Percentiles rank a stretch among this genome's conserved stretches.
Conservation (phyloP, 495 filamentous ascomycete species). For the Podospora pseudopauciseta region DNA sequence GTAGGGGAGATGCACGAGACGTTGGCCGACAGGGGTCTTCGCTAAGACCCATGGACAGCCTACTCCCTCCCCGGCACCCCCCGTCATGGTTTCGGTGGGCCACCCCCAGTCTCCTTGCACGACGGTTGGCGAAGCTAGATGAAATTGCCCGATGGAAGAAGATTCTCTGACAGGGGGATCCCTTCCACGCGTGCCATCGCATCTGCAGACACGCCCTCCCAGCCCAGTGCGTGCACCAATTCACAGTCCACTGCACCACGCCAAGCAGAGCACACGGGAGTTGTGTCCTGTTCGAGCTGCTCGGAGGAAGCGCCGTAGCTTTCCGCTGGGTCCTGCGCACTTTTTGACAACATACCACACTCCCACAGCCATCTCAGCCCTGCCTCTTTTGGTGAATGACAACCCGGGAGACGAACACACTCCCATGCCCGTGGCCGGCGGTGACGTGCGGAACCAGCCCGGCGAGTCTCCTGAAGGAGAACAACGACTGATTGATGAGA, state of each 20-base stretch:
- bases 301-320: neutral
- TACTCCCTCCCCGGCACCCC: conserved; percentile 4
- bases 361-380: neutral
- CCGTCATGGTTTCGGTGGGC: conserved; percentile 3
- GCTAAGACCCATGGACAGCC: neutral
- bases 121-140: conserved; percentile 29
- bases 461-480: neutral
- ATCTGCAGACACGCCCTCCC: conserved; percentile 25
- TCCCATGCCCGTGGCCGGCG: neutral
- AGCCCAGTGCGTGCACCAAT: conserved; percentile 12
- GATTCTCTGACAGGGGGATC: conserved; percentile 28
- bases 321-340: neutral
- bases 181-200: conserved; percentile 35
- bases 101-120: conserved; percentile 1
- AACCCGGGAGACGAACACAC: neutral
- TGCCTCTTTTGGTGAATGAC: neutral
- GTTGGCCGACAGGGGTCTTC: conserved; percentile 1
- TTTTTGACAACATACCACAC: neutral
- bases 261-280: neutral
- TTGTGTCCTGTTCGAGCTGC: conserved; percentile 8
- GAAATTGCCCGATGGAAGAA: conserved; percentile 43
- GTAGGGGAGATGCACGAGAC: conserved; percentile 3
- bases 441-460: conserved; percentile 3
- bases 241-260: conserved; percentile 7
- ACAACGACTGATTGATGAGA: neutral